Evolutionary conservation across 83 land plant genomes (phyloP).

Genomic region (Thuja plicata): DNA sequence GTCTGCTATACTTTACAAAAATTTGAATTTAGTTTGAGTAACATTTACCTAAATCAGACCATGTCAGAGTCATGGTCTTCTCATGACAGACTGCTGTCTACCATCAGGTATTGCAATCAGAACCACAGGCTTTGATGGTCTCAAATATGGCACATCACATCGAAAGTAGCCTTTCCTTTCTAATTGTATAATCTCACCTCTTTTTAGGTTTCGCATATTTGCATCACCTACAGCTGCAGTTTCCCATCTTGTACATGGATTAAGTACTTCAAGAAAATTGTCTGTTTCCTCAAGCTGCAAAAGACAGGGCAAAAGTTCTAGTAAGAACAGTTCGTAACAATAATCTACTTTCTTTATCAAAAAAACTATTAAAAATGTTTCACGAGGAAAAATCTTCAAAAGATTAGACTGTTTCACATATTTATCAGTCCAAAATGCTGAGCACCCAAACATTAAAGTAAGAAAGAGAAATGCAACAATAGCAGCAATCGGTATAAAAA

Average conservation of each 20-base stretch:
- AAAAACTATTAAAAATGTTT: not conserved
- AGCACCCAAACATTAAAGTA: not conserved
- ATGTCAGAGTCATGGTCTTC: not conserved
- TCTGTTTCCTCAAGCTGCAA: constrained; percentile 89
- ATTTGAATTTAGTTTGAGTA: not conserved
- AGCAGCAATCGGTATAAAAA: not conserved
- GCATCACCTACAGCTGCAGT: constrained; percentile 81
- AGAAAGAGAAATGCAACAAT: not conserved
- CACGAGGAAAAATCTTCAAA: not conserved
- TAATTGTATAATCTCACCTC: constrained; percentile 83
- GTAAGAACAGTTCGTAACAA: not conserved
- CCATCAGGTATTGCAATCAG: constrained; percentile 90
- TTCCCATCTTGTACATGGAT: constrained; percentile 68
- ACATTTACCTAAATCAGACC: not conserved
- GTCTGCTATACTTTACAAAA: no score
- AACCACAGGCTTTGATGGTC: constrained; percentile 75
- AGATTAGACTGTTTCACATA: not conserved
- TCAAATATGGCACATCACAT: constrained; percentile 77
- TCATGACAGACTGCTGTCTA: constrained; percentile 51
- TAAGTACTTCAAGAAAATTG: constrained; percentile 71
- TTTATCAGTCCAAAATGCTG: not conserved
- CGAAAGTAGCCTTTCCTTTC: constrained; percentile 96
- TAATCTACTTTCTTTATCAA: not conserved
- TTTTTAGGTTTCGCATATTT: constrained; percentile 80
- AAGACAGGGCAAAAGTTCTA: not conserved